Conservation (phyloP, 2,329 filamentous ascomycete genomes). For the Tolypocladium ovalisporum region DNA sequence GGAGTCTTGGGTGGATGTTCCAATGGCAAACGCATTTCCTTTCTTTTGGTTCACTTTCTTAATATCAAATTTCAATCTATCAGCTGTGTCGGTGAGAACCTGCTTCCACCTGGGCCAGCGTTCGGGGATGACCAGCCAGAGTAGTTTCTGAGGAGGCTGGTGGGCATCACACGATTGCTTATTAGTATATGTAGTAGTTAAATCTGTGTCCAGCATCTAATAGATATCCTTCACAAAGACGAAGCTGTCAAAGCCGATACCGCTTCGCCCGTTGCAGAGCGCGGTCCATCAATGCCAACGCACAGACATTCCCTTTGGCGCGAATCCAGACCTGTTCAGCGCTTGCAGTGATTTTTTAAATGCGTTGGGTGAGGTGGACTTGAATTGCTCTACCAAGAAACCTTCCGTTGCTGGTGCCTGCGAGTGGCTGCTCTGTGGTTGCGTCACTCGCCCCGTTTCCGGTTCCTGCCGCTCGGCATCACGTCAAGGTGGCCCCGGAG, state of each 20-base stretch:
- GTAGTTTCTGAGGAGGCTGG: neutral
- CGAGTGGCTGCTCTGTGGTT: slow-evolving; percentile 6
- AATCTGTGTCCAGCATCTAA: neutral
- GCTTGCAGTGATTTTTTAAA: neutral
- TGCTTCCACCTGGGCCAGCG: neutral
- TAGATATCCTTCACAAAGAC: neutral
- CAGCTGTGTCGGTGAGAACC: neutral
- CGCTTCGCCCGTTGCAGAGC: neutral
- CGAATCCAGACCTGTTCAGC: neutral
- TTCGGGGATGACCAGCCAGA: neutral
- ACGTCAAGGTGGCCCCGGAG: slow-evolving; percentile 1
- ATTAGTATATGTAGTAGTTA: neutral
- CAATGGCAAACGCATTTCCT: slow-evolving; percentile 23
- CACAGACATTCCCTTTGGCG: neutral
- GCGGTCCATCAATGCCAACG: neutral
- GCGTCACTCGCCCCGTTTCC: slow-evolving; percentile 25
- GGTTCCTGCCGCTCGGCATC: slow-evolving; percentile 19
- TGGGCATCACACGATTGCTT: neutral
- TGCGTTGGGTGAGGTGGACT: no score
- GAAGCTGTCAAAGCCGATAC: neutral
- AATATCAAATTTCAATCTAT: slow-evolving; percentile 8
- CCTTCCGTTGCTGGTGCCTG: neutral
- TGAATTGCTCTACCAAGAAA: neutral
- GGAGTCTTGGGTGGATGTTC: slow-evolving; percentile 28
- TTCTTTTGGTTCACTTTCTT: slow-evolving; percentile 16